phyloP scores from a whole-genome alignment of 83 land plant species.

The Diphasiastrum complanatum region DNA sequence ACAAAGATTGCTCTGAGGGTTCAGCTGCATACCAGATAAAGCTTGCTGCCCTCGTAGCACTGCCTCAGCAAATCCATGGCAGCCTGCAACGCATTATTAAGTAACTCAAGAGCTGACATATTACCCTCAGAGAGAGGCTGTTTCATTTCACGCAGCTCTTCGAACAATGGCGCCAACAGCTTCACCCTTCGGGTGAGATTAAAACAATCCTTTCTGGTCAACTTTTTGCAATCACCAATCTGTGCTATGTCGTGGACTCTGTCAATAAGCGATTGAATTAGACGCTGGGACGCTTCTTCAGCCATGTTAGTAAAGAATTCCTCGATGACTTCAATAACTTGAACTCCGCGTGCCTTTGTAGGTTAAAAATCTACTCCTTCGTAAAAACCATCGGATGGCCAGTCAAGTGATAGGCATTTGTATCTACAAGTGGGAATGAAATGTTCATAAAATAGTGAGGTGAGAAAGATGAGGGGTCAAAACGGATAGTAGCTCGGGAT shows the following conservation, averaged over 20 bases:
- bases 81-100: constrained; percentile 41
- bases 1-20: too few species aligned
- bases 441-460: too few species aligned
- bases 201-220: constrained; percentile 60
- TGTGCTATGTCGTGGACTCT: constrained; percentile 37
- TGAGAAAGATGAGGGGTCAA: too few species aligned
- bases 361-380: too few species aligned
- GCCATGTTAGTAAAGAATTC: too few species aligned
- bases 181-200: constrained; percentile 48
- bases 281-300: not conserved
- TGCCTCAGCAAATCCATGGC: constrained; percentile 55
- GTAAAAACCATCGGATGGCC: too few species aligned
- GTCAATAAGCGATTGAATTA: constrained; percentile 39
- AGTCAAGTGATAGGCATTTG: too few species aligned
- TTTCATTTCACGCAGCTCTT: constrained; percentile 53
- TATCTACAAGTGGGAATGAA: too few species aligned
- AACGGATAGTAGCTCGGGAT: too few species aligned
- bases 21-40: constrained; percentile 70
- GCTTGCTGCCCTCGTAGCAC: constrained; percentile 70
- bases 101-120: constrained; percentile 14
- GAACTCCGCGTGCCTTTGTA: too few species aligned
- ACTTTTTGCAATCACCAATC: constrained; percentile 43
- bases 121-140: constrained; percentile 26
- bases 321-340: too few species aligned
- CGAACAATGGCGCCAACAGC: constrained; percentile 67